Evolutionary conservation across 1,284 basidiomycete species (phyloP), one percentile per base, ranked within the genome.

Genomic region (Trametes versicolor): DNA sequence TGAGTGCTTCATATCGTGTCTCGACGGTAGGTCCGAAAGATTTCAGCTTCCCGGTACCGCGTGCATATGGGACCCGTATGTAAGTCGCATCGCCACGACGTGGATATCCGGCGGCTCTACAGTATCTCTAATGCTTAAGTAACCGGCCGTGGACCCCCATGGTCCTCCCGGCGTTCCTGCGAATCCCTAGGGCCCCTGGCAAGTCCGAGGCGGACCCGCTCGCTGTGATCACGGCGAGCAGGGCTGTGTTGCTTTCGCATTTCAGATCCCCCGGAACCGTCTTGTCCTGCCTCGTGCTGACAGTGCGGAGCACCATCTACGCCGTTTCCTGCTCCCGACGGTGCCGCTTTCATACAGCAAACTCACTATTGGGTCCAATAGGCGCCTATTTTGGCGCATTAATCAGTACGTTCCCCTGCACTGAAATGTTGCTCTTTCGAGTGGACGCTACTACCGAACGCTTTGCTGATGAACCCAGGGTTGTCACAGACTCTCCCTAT

Each of bases 331-430:
- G 23, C 34, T 54, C 8, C 43, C 45, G 23, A 32, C 36, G 39
- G 48, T 45, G 32, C 48, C 27, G 49, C 39, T 62, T 62, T 32
- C 61, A 62, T 62, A 62, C 61, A 57, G n/a, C 39, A 52, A n/a
- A n/a, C n/a, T 51, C 17, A 15, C 49, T 25, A 62, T 62, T 62
- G 61, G 60, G 39, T 36, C 54, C 13, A 19, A 36, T 29, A 51
- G 39, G 48, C 61, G 61, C 61, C 54, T 12, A 21, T 17, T 39
- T 19, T 34, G 34, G 21, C 15, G 34, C 37, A 62, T 62, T 37
- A 45, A 57, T 57, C 54, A 62, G 48, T 62, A 47, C 39, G 61
- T 57, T 37, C 54, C 41, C 53, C 23, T 45, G 5, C 39, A n/a
- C 10, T 29, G 48, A 57, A 62, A 57, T 62, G 36, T 51, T 43